Percentiles rank a stretch among this genome's conserved stretches.
Evolutionary conservation across 2,329 filamentous ascomycete genomes (phyloP).

Genomic region (Aspergillus sp.): DNA sequence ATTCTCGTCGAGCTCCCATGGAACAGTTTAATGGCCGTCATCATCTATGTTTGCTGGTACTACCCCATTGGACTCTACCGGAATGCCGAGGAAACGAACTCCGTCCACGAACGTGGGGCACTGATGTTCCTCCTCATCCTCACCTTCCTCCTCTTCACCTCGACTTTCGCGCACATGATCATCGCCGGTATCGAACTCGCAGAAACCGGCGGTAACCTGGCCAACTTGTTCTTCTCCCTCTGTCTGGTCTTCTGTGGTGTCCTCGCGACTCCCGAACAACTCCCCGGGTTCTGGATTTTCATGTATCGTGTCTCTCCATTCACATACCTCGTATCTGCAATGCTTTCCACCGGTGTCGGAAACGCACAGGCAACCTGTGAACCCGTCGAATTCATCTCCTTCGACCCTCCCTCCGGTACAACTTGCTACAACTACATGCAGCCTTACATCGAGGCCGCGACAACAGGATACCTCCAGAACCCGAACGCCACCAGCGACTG

Average conservation of each 20-base stretch:
- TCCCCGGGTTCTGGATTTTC: constrained; percentile 73
- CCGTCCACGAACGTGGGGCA: constrained; percentile 51
- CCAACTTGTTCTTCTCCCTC: constrained; percentile 56
- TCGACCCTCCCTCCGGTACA: constrained; percentile 50
- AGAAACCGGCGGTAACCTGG: constrained; percentile 61
- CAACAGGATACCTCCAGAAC: constrained; percentile 42
- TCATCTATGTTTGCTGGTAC: constrained; percentile 65
- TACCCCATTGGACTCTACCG: constrained; percentile 53
- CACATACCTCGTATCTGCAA: constrained; percentile 54
- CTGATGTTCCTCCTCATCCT: constrained; percentile 62
- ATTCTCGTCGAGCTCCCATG: constrained; percentile 69
- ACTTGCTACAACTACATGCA: constrained; percentile 55
- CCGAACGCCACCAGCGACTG: constrained; percentile 42
- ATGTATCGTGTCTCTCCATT: constrained; percentile 69
- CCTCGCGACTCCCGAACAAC: constrained; percentile 48
- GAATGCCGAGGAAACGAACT: constrained; percentile 35
- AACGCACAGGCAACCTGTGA: constrained; percentile 26
- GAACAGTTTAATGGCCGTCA: constrained; percentile 56
- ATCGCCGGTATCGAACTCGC: constrained; percentile 67
- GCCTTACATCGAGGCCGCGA: constrained; percentile 28
- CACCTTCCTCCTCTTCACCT: constrained; percentile 66
- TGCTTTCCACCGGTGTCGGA: constrained; percentile 36
- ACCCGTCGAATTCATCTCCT: constrained; percentile 24
- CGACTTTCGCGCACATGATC: constrained; percentile 68
- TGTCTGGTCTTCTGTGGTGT: constrained; percentile 55